Percentiles rank a stretch among this genome's conserved stretches.
These are phyloP conservation scores for Hyaloscypha hepaticicola DNA, from an alignment of 495 filamentous ascomycete species.

Conservation along the genomic window DNA sequence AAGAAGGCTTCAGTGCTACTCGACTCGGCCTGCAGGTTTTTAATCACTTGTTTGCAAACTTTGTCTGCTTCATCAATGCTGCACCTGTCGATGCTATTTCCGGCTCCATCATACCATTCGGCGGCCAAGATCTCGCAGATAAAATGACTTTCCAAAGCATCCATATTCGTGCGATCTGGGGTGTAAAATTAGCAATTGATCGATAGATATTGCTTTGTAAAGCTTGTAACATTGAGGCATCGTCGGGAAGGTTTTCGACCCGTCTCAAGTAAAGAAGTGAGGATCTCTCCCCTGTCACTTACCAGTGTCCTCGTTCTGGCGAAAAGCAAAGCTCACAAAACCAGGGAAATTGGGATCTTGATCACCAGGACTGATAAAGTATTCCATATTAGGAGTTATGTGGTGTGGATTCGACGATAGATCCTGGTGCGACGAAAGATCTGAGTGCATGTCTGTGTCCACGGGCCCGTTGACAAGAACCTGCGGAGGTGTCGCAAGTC, in stretches of 20 bases:
- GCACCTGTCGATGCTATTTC: slow-evolving; percentile 36
- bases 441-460: not conserved
- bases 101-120: slow-evolving; percentile 43
- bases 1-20: slow-evolving; percentile 48
- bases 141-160: slow-evolving; percentile 47
- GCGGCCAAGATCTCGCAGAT: slow-evolving; percentile 41
- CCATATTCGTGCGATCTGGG: slow-evolving; percentile 45
- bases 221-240: too few species aligned
- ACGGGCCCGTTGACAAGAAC: slow-evolving; percentile 54
- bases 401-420: slow-evolving; percentile 5
- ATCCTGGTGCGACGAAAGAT: slow-evolving; percentile 14
- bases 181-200: not conserved
- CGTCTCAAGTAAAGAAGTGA: too few species aligned
- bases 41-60: slow-evolving; percentile 44
- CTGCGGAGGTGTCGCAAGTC: slow-evolving; percentile 71
- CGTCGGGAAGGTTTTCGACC: too few species aligned
- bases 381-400: slow-evolving; percentile 25
- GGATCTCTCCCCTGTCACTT: not conserved
- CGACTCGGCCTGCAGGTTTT: slow-evolving; percentile 42
- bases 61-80: slow-evolving; percentile 48
- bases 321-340: slow-evolving; percentile 27
- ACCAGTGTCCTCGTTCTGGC: slow-evolving; percentile 23
- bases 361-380: slow-evolving; percentile 20
- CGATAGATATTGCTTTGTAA: not conserved
- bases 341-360: slow-evolving; percentile 24